phyloP scores from a whole-genome alignment of 2,329 filamentous ascomycete species.

The Trichoderma koningii region DNA sequence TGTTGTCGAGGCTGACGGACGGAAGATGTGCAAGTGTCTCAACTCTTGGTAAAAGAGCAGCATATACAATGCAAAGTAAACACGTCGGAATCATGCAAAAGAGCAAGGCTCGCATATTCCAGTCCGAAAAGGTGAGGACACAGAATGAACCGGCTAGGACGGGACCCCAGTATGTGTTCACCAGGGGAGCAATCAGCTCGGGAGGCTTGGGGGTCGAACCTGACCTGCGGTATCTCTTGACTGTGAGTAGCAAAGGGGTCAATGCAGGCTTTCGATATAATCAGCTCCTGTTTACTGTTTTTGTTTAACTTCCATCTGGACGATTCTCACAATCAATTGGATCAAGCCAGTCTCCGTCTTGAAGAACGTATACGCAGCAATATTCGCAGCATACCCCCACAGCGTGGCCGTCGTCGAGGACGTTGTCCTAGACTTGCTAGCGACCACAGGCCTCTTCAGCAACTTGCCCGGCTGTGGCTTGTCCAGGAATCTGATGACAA shows the following conservation, averaged over 20 bases:
- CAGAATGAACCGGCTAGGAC: slow-evolving; percentile 6
- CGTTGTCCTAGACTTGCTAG: background rate
- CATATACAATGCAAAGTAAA: slow-evolving; percentile 38
- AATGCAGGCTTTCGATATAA: slow-evolving; percentile 30
- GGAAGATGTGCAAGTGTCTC: background rate
- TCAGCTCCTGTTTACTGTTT: background rate
- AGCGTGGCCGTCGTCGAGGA: background rate
- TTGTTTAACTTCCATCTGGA: background rate
- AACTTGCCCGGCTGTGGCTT: background rate
- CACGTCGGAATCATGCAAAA: slow-evolving; percentile 37
- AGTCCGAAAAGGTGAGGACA: slow-evolving; percentile 35
- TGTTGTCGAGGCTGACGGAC: slow-evolving; percentile 34
- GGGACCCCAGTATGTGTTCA: slow-evolving; percentile 11
- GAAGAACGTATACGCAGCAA: slow-evolving; percentile 27
- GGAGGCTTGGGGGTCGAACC: background rate
- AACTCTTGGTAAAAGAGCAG: slow-evolving; percentile 29
- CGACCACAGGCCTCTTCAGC: background rate
- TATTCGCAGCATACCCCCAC: slow-evolving; percentile 28
- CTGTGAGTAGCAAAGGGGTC: slow-evolving; percentile 32
- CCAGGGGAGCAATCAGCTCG: background rate
- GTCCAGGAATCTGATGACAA: background rate
- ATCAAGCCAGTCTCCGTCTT: slow-evolving; percentile 29
- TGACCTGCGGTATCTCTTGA: slow-evolving; percentile 20
- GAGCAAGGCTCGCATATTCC: slow-evolving; percentile 31
- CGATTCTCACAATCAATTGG: slow-evolving; percentile 27